Conservation (phyloP, 352 stramenopile species). For the Elongisporangium undulatum region DNA sequence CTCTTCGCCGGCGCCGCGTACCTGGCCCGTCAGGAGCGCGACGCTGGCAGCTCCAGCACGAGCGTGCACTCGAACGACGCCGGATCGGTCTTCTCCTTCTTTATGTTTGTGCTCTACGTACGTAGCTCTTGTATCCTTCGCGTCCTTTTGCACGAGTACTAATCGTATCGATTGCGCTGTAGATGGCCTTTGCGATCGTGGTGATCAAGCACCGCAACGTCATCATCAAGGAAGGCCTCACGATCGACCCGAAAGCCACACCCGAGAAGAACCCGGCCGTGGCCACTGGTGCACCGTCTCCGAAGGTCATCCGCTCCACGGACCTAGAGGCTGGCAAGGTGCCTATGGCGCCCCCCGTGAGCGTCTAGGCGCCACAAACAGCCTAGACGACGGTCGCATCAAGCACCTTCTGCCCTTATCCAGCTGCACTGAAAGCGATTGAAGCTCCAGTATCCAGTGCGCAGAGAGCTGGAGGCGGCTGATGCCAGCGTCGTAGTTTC, state of each 20-base stretch:
- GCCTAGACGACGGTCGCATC: neutral
- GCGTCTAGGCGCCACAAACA: conserved; percentile 30
- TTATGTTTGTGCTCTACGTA: conserved; percentile 87
- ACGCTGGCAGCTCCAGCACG: conserved; percentile 43
- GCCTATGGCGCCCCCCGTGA: conserved; percentile 55
- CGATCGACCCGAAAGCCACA: conserved; percentile 29
- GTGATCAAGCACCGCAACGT: conserved; percentile 75
- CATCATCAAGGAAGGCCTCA: conserved; percentile 73
- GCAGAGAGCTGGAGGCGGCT: neutral
- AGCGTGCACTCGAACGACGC: conserved; percentile 78
- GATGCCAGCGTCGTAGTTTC: neutral
- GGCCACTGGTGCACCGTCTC: conserved; percentile 33
- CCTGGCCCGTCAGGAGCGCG: conserved; percentile 59
- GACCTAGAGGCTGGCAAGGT: conserved; percentile 54
- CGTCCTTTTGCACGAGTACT: conserved; percentile 1
- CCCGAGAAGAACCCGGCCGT: conserved; percentile 48
- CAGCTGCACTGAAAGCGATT: neutral
- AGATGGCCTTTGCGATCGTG: conserved; percentile 61
- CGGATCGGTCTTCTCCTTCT: conserved; percentile 78
- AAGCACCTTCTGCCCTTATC: neutral
- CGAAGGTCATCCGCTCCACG: conserved; percentile 49
- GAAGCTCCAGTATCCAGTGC: neutral
- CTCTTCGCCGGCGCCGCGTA: conserved; percentile 73
- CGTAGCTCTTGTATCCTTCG: conserved; percentile 9
- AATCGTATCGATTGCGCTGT: conserved; percentile 3